Base-by-base conservation (phyloP, 2,329 filamentous ascomycete genomes). In the Neoarthrinium moseri region DNA sequence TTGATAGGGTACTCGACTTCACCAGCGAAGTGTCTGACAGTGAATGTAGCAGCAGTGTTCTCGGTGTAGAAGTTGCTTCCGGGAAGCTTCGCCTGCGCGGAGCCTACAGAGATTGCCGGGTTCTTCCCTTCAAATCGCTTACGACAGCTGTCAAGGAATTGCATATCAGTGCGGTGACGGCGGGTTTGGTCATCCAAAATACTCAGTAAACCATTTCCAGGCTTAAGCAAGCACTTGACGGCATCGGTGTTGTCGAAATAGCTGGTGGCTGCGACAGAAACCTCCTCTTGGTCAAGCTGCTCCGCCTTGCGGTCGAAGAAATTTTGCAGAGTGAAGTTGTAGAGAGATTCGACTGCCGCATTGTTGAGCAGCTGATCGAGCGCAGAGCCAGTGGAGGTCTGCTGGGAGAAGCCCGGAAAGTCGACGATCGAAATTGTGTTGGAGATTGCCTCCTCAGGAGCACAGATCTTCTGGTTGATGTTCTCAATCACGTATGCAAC, bases 211-310 rank as follows among this genome's bases (percentile, higher is more conserved):
- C 94, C 94, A 59, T 97, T 97, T 21, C 91, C 90, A 46, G 89
- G 78, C 71, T 97, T 99, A 45, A 99, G 74, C 24, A 99, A 77
- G 11, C 91, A 92, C 59, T 88, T 90, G 50, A 96, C 91, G 8
- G 92, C 91, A 64, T 97, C 94, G 0, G 89, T 91, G 66, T 97
- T 99, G 68, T 99, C 94, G 57, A 96, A 99, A 67, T 97, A 99
- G 70, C 90, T 96, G 0, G 92, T 96, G 1, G 91, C 86, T 2
- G 91, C 81, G 3, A 99, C 89, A 24, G 78, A 83, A 27, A 99
- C 89, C 63, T 99, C 94, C 65, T 99, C 94, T 2, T 86, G 91
- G 62, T 99, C 94, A 18, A 99, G 77, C 70, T 95, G 82, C 51
- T 97, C 92, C 1, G 91, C 91, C 66, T 94, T 95, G 55, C 86